Evolutionary conservation across 352 stramenopile species (phyloP).

Genomic region (Pythium oligandrum): DNA sequence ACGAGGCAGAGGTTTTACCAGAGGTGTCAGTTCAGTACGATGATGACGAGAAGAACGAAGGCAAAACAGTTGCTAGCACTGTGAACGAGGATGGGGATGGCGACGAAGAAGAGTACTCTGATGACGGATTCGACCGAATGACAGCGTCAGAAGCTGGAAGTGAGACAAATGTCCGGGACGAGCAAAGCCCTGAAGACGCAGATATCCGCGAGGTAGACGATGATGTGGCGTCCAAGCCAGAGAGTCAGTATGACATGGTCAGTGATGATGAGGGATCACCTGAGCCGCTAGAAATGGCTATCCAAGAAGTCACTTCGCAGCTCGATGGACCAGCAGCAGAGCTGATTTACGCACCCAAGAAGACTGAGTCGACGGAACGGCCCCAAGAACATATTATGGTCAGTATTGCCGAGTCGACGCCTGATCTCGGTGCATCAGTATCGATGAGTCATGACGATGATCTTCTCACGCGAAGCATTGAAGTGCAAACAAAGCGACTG

Average conservation of each 20-base stretch:
- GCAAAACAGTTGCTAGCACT: not conserved
- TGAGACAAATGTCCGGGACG: not conserved
- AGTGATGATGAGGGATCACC: too few species aligned
- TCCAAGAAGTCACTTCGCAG: too few species aligned
- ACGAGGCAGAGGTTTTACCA: not conserved
- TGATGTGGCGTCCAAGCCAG: too few species aligned
- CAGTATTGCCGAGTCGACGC: too few species aligned
- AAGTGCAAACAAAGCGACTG: constrained; percentile 47
- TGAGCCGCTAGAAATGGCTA: too few species aligned
- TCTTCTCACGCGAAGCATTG: constrained; percentile 51
- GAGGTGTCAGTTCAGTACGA: not conserved
- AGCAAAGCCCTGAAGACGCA: not conserved
- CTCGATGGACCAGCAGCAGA: too few species aligned
- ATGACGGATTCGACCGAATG: constrained; percentile 38
- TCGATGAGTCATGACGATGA: constrained; percentile 29
- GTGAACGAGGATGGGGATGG: not conserved
- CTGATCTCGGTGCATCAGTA: constrained; percentile 4
- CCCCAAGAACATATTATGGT: too few species aligned
- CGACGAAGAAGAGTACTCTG: constrained; percentile 18
- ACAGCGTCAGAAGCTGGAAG: not conserved
- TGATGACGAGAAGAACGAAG: constrained; percentile 1
- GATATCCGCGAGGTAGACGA: too few species aligned
- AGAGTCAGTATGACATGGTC: too few species aligned
- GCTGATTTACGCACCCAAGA: too few species aligned
- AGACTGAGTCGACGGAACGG: too few species aligned